These are phyloP conservation scores for Strobilomyces confusus DNA, from an alignment of 768 basidiomycete species.

Conservation along the genomic window DNA sequence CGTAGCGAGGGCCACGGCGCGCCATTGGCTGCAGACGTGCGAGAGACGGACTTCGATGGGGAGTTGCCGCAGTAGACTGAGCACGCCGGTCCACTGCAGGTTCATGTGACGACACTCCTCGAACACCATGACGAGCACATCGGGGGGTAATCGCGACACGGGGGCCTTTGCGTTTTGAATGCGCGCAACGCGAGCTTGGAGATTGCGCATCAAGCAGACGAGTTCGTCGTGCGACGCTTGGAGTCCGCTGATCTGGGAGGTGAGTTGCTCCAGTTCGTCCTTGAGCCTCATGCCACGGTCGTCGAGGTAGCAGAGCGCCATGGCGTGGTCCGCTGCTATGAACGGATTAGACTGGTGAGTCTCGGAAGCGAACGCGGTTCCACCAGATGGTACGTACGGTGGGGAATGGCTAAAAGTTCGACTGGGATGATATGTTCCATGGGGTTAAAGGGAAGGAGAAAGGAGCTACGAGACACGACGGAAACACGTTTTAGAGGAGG, in stretches of 20 bases:
- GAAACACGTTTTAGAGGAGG: slow-evolving; percentile 28
- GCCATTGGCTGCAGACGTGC: slow-evolving; percentile 34
- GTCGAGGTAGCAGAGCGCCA: slow-evolving; percentile 25
- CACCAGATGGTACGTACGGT: slow-evolving; percentile 20
- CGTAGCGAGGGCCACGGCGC: slow-evolving; percentile 30
- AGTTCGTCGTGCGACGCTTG: slow-evolving; percentile 30
- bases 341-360: slow-evolving; percentile 1
- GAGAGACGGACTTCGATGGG: slow-evolving; percentile 33
- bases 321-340: slow-evolving; percentile 10
- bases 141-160: slow-evolving; percentile 30
- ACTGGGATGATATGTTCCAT: slow-evolving; percentile 20
- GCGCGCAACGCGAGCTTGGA: slow-evolving; percentile 28
- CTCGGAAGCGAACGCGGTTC: background rate
- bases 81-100: slow-evolving; percentile 32
- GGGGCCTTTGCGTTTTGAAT: slow-evolving; percentile 28
- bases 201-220: slow-evolving; percentile 21
- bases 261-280: slow-evolving; percentile 27
- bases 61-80: slow-evolving; percentile 30
- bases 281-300: slow-evolving; percentile 9
- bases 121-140: slow-evolving; percentile 31
- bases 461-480: slow-evolving; percentile 21
- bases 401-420: slow-evolving; percentile 19
- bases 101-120: slow-evolving; percentile 30
- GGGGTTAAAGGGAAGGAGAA: slow-evolving; percentile 25
- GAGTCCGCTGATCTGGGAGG: slow-evolving; percentile 22